Evolutionary conservation across 1,284 basidiomycete species (phyloP).

Genomic region (Malassezia arunalokei): DNA sequence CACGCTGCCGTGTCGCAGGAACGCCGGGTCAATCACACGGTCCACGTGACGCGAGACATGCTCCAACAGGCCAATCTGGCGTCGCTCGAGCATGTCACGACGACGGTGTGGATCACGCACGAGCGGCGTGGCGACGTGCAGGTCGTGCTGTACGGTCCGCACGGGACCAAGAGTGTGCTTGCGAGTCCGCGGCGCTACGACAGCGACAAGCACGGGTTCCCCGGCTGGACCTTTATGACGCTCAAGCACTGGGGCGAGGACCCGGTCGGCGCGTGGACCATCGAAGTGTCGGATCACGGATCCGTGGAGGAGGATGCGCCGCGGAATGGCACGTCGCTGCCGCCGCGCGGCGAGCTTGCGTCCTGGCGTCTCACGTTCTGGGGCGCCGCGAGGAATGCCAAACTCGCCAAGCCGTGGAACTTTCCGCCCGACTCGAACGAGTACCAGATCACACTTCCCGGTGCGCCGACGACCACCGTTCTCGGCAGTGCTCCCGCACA

Average conservation of each 20-base stretch:
- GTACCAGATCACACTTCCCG: conserved; percentile 49
- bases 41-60: conserved; percentile 62
- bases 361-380: conserved; percentile 88
- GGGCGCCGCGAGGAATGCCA: conserved; percentile 72
- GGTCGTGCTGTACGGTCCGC: conserved; percentile 73
- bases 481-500: conserved; percentile 42
- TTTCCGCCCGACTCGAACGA: conserved; percentile 37
- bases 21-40: conserved; percentile 58
- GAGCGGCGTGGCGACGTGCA: conserved; percentile 78
- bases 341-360: conserved; percentile 59
- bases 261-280: conserved; percentile 81
- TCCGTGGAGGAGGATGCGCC: conserved; percentile 51
- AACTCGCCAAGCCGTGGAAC: conserved; percentile 51
- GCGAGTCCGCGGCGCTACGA: conserved; percentile 65
- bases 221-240: conserved; percentile 94
- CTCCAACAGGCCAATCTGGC: conserved; percentile 69
- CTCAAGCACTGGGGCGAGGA: conserved; percentile 98
- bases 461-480: conserved; percentile 37
- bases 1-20: conserved; percentile 51
- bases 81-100: conserved; percentile 77
- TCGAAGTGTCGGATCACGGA: conserved; percentile 53
- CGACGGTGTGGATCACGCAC: conserved; percentile 85
- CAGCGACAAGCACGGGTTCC: conserved; percentile 59
- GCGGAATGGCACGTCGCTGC: conserved; percentile 50
- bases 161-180: conserved; percentile 71